A percentile compares a stretch with the other conserved stretches of the same genome.
Evolutionary conservation across 1,284 basidiomycete species (phyloP).

Genomic region (Heterobasidion irregulare): DNA sequence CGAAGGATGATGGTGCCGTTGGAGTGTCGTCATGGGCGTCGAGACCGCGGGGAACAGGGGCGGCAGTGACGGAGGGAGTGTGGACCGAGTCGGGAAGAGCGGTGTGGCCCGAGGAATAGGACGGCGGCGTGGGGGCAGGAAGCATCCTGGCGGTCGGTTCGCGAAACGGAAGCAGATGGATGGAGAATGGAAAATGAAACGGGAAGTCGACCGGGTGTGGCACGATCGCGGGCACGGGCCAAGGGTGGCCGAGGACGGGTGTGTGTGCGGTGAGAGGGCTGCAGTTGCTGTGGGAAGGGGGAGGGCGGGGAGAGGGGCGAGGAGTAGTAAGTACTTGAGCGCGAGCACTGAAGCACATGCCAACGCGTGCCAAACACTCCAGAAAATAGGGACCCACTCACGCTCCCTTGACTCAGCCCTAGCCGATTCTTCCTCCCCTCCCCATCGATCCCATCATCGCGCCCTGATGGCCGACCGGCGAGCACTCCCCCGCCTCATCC

Average conservation of each 20-base stretch:
- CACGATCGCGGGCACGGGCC: no score
- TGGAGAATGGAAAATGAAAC: neutral
- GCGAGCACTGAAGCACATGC: neutral
- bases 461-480: neutral
- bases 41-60: neutral
- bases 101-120: neutral
- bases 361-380: neutral
- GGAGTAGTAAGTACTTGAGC: neutral
- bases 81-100: neutral
- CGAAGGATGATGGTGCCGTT: neutral
- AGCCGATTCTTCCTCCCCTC: neutral
- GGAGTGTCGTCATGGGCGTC: neutral
- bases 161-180: neutral
- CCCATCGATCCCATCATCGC: neutral
- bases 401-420: neutral
- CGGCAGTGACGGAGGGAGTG: neutral
- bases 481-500: neutral
- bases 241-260: no score
- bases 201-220: neutral
- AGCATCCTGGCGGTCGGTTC: neutral
- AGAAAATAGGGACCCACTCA: neutral
- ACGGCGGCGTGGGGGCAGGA: neutral
- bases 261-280: neutral
- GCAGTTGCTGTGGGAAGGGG: neutral
- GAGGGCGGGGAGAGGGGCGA: neutral